Conservation (phyloP, 805 yeast species). For the Candida caryicola region DNA sequence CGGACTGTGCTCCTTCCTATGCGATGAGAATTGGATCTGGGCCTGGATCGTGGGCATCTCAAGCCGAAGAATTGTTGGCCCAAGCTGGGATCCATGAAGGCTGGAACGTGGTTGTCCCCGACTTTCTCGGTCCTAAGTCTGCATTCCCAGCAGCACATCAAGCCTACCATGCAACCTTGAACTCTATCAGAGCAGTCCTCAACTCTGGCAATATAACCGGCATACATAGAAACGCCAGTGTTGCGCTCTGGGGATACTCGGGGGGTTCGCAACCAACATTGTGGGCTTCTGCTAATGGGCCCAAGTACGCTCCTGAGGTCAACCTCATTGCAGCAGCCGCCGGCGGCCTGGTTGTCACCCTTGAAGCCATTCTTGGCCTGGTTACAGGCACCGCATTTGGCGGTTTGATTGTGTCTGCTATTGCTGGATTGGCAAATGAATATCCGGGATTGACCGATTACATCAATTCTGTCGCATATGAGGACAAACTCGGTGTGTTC, state of each 20-base stretch:
- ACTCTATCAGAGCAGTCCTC: constrained; percentile 29
- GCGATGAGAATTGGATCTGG: constrained; percentile 15
- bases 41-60: constrained; percentile 10
- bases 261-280: constrained; percentile 39
- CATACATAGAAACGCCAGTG: constrained; percentile 16
- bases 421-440: constrained; percentile 29
- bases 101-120: constrained; percentile 32
- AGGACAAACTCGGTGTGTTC: constrained; percentile 1
- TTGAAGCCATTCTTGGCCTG: constrained; percentile 24
- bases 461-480: constrained; percentile 1
- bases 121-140: constrained; percentile 32
- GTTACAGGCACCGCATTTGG: constrained; percentile 26
- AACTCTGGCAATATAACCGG: constrained; percentile 15
- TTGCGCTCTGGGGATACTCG: constrained; percentile 34
- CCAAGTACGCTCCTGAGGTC: constrained; percentile 34
- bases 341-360: constrained; percentile 36
- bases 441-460: constrained; percentile 23
- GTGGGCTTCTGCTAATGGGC: constrained; percentile 40
- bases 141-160: constrained; percentile 31
- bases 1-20: constrained; percentile 28
- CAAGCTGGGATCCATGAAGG: constrained; percentile 21
- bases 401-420: constrained; percentile 28
- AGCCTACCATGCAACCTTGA: constrained; percentile 30
- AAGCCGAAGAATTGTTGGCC: constrained; percentile 14
- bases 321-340: constrained; percentile 29